Evolutionary conservation across 148 eudicot genomes (phyloP).

Genomic region (Silene conica): DNA sequence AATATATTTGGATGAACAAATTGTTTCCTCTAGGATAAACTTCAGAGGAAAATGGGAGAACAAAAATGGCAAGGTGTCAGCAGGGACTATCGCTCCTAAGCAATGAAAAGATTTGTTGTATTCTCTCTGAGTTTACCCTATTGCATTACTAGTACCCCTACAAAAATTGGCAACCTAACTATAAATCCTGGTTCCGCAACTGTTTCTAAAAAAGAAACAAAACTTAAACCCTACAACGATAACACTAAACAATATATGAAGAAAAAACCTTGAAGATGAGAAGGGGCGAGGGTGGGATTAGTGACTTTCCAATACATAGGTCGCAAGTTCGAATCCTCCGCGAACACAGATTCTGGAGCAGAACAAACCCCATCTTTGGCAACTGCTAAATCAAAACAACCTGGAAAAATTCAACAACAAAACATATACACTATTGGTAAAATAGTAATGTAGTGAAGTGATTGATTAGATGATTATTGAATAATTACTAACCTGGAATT

Average conservation of each 20-base stretch:
- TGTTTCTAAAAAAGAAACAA: no score
- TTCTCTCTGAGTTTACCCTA: no score
- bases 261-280: conserved; percentile 70
- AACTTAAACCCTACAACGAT: no score
- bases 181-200: no score
- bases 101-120: no score
- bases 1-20: no score
- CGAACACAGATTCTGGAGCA: conserved; percentile 30
- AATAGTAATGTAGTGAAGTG: not conserved
- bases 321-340: conserved; percentile 19
- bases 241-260: not conserved
- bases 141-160: no score
- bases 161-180: no score
- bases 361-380: conserved; percentile 61
- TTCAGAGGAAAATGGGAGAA: no score
- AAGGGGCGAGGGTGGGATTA: conserved; percentile 87
- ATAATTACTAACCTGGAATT: conserved; percentile 1
- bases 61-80: not conserved
- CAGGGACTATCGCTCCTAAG: no score
- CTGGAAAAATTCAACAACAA: conserved; percentile 22
- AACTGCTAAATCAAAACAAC: conserved; percentile 29
- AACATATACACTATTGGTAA: not conserved
- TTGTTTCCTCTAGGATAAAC: not conserved
- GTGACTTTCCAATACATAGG: conserved; percentile 76
- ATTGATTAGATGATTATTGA: not conserved